A percentile compares a stretch with the other conserved stretches of the same genome.
phyloP scores from a whole-genome alignment of 805 yeast genomes.

The Yarrowia bubula region DNA sequence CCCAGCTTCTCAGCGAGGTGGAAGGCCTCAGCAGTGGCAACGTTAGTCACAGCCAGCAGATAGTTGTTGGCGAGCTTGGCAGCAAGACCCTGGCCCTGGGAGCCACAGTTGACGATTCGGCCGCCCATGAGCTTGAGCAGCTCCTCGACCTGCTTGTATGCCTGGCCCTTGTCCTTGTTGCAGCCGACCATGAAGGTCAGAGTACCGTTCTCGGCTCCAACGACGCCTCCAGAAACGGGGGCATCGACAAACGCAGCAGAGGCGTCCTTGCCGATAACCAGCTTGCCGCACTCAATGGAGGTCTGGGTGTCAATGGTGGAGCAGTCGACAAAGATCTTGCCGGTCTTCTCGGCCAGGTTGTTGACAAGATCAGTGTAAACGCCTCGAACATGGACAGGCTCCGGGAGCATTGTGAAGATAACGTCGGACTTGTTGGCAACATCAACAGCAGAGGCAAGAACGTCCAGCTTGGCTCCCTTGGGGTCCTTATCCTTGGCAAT shows the following conservation, averaged over 20 bases:
- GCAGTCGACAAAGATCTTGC: slow-evolving; percentile 46
- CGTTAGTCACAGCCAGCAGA: slow-evolving; percentile 51
- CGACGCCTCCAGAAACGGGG: slow-evolving; percentile 57
- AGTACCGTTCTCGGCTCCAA: slow-evolving; percentile 53
- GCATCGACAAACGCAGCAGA: slow-evolving; percentile 49
- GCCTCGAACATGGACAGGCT: slow-evolving; percentile 49
- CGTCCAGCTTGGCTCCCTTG: slow-evolving; percentile 35
- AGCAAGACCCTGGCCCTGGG: slow-evolving; percentile 53
- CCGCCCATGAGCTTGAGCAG: slow-evolving; percentile 48
- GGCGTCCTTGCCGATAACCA: slow-evolving; percentile 41
- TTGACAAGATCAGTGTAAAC: slow-evolving; percentile 45
- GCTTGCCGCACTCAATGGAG: slow-evolving; percentile 44
- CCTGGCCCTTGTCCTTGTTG: slow-evolving; percentile 33
- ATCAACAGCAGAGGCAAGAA: slow-evolving; percentile 32
- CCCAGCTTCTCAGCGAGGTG: slow-evolving; percentile 52
- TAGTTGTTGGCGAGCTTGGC: slow-evolving; percentile 56
- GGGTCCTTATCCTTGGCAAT: slow-evolving; percentile 34
- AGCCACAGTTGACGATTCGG: slow-evolving; percentile 51
- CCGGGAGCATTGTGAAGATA: slow-evolving; percentile 55
- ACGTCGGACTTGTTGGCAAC: slow-evolving; percentile 36
- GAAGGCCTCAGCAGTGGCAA: slow-evolving; percentile 56
- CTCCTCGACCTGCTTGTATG: slow-evolving; percentile 27
- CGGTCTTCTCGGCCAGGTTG: slow-evolving; percentile 31
- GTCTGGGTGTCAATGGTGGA: slow-evolving; percentile 54
- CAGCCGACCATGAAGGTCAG: slow-evolving; percentile 54